Evolutionary conservation across 768 basidiomycete species (phyloP).

Genomic region (Agrocybe pediades): DNA sequence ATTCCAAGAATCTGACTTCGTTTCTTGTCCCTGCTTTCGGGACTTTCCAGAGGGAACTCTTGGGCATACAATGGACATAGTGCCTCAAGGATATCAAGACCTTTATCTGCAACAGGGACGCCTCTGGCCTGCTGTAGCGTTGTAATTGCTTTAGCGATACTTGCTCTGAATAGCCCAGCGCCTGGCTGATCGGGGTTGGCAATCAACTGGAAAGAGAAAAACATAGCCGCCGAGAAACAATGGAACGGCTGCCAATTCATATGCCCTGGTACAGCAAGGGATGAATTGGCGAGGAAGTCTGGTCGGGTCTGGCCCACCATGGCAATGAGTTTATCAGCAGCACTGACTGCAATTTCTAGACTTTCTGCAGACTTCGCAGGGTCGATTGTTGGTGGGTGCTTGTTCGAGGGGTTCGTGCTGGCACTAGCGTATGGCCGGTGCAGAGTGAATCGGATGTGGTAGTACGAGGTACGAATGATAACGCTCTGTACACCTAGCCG

Average conservation of each 20-base stretch:
- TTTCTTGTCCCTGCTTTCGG: constrained; percentile 57
- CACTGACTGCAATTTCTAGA: constrained; percentile 72
- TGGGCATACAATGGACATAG: constrained; percentile 74
- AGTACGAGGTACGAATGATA: constrained; percentile 74
- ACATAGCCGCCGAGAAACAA: constrained; percentile 85
- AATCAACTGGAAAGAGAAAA: constrained; percentile 89
- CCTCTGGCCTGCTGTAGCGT: constrained; percentile 69
- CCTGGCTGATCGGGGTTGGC: constrained; percentile 80
- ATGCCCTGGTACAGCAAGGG: constrained; percentile 76
- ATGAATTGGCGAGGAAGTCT: constrained; percentile 70
- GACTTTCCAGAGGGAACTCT: constrained; percentile 53
- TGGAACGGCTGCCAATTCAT: constrained; percentile 86
- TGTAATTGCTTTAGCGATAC: constrained; percentile 67
- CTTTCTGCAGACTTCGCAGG: constrained; percentile 54
- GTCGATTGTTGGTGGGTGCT: constrained; percentile 31
- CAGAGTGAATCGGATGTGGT: constrained; percentile 83
- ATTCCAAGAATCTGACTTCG: constrained; percentile 62
- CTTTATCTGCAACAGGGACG: constrained; percentile 73
- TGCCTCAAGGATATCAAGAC: constrained; percentile 67
- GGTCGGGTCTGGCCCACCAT: constrained; percentile 77
- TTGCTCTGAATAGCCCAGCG: constrained; percentile 73
- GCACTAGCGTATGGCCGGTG: constrained; percentile 75
- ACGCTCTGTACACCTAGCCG: constrained; percentile 81
- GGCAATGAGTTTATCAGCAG: constrained; percentile 77
- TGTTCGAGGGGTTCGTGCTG: constrained; percentile 23